Conservation (phyloP, 139 green algal genomes). For the Picochlorum costavermella region DNA sequence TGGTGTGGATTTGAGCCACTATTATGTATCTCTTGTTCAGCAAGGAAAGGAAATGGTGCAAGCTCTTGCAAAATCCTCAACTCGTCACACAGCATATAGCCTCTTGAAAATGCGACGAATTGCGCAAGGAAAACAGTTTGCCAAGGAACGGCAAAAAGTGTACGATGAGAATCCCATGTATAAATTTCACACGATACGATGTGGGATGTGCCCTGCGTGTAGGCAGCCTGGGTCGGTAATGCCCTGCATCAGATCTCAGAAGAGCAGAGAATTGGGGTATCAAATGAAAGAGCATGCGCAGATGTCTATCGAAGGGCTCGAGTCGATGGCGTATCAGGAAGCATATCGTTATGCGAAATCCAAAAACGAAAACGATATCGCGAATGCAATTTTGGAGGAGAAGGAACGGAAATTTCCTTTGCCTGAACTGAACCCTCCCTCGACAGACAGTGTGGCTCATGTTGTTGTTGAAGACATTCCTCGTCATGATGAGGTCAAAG, state of each 20-base stretch:
- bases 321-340: background rate
- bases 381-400: background rate
- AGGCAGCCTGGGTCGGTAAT: background rate
- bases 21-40: conserved; percentile 3
- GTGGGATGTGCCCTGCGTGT: background rate
- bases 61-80: background rate
- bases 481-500: too few species aligned
- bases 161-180: too few species aligned
- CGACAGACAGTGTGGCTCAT: too few species aligned
- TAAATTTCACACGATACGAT: too few species aligned
- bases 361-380: background rate
- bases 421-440: too few species aligned
- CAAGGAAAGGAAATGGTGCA: conserved; percentile 13
- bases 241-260: background rate
- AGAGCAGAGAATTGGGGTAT: conserved; percentile 1
- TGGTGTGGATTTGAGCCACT: conserved; percentile 11
- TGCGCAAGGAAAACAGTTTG: too few species aligned
- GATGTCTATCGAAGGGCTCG: background rate
- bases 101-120: too few species aligned
- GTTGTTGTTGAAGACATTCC: too few species aligned
- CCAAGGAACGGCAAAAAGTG: too few species aligned
- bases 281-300: background rate
- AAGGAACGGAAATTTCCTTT: background rate
- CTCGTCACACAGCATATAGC: background rate
- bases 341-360: background rate